These are phyloP conservation scores for Narthecium ossifragum DNA, from an alignment of 106 monocot genomes.

Conservation along the genomic window DNA sequence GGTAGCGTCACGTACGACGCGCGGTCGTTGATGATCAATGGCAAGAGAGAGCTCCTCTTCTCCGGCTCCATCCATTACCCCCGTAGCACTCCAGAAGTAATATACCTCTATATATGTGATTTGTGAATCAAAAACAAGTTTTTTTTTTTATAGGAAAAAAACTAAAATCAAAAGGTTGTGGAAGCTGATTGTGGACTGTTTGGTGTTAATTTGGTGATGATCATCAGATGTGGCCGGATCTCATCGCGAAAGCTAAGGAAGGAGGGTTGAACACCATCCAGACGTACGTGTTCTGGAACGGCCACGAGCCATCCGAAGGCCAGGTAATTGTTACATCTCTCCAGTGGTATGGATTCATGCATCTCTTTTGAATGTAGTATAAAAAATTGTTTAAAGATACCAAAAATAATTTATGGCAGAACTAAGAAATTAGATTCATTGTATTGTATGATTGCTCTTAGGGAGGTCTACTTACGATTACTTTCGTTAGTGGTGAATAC, in stretches of 20 bases:
- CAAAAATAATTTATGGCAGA: not conserved
- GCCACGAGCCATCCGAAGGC: slow-evolving; percentile 55
- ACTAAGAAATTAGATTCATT: too few species aligned
- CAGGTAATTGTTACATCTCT: slow-evolving; percentile 24
- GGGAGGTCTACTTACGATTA: not conserved
- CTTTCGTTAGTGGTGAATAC: not conserved
- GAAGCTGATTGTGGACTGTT: not conserved
- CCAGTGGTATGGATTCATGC: not conserved
- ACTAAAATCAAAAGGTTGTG: too few species aligned
- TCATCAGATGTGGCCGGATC: slow-evolving; percentile 43
- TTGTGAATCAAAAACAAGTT: not conserved
- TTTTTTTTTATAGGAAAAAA: not conserved
- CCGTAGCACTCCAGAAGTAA: slow-evolving; percentile 48
- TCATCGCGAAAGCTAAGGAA: slow-evolving; percentile 29
- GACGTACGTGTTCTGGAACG: slow-evolving; percentile 73
- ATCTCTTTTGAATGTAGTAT: not conserved
- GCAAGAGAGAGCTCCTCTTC: slow-evolving; percentile 43
- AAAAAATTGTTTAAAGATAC: not conserved
- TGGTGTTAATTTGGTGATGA: slow-evolving; percentile 4
- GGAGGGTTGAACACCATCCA: slow-evolving; percentile 50
- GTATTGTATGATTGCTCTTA: too few species aligned
- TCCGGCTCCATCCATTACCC: slow-evolving; percentile 66
- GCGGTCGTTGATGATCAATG: slow-evolving; percentile 40
- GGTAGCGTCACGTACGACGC: slow-evolving; percentile 27
- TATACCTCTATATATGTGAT: not conserved